These are phyloP conservation scores for Arabidopsis lyrata DNA, from an alignment of 441 rosid genomes.

Conservation along the genomic window DNA sequence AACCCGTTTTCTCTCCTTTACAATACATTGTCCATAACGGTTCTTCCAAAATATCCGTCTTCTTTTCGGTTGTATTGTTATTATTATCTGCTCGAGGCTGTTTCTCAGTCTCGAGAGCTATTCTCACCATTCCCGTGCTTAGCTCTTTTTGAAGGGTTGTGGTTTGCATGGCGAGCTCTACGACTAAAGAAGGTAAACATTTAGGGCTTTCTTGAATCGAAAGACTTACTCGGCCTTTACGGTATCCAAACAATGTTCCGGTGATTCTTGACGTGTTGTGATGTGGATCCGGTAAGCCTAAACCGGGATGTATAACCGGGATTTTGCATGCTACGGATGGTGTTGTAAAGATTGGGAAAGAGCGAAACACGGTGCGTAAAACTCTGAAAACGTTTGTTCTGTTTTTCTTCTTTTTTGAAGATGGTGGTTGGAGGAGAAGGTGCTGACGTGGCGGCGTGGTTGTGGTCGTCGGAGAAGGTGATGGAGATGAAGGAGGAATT, in stretches of 20 bases:
- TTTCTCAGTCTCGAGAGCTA: slow-evolving; percentile 84
- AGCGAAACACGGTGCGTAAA: slow-evolving; percentile 41
- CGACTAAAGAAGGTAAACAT: slow-evolving; percentile 39
- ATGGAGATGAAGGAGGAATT: slow-evolving; percentile 18
- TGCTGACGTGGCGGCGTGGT: slow-evolving; percentile 22
- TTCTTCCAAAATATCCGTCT: slow-evolving; percentile 56
- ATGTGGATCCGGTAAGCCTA: slow-evolving; percentile 31
- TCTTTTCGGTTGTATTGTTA: slow-evolving; percentile 46
- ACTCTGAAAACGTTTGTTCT: slow-evolving; percentile 31
- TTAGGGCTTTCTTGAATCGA: slow-evolving; percentile 45
- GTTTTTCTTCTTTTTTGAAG: slow-evolving; percentile 35
- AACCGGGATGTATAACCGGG: slow-evolving; percentile 39
- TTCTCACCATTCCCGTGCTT: slow-evolving; percentile 68
- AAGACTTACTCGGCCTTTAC: slow-evolving; percentile 46
- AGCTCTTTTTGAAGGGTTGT: slow-evolving; percentile 42
- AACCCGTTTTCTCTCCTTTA: slow-evolving; percentile 77
- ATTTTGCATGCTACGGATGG: slow-evolving; percentile 42
- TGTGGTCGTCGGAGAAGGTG: not conserved
- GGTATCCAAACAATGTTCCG: slow-evolving; percentile 48
- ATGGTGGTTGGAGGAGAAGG: slow-evolving; percentile 34
- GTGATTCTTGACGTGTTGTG: slow-evolving; percentile 41
- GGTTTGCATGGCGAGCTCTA: slow-evolving; percentile 45
- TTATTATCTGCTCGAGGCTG: slow-evolving; percentile 45
- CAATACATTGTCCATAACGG: slow-evolving; percentile 83
- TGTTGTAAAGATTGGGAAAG: slow-evolving; percentile 46